These are phyloP conservation scores for Eimeria sp. DNA, from an alignment of 169 alveolate genomes.

Conservation along the genomic window DNA sequence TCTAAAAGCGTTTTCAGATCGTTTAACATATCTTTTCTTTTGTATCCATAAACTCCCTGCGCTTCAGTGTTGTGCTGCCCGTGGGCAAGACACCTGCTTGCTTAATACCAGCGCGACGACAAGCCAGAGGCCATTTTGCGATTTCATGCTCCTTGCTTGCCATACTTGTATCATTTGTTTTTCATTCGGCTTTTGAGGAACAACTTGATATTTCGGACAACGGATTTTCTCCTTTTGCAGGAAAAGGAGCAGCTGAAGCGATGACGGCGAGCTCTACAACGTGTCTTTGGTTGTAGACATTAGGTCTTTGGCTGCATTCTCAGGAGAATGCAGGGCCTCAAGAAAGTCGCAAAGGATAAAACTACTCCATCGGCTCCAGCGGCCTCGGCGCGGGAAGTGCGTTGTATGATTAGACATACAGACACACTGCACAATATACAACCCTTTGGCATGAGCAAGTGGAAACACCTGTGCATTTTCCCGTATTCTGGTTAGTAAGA, in stretches of 20 bases:
- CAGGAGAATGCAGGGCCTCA: slow-evolving; percentile 62
- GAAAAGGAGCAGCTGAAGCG: background rate
- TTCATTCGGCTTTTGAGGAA: background rate
- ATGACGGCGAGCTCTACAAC: background rate
- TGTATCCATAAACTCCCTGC: background rate
- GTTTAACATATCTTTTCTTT: background rate
- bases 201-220: background rate
- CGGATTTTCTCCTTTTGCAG: background rate
- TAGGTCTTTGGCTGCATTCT: background rate
- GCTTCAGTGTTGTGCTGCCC: background rate
- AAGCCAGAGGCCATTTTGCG: background rate
- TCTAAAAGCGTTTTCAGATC: background rate
- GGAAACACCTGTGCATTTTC: background rate
- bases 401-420: background rate
- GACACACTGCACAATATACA: background rate
- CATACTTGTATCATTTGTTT: background rate
- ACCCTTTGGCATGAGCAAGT: background rate
- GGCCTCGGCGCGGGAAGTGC: slow-evolving; percentile 13
- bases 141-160: background rate
- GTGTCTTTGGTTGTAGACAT: background rate
- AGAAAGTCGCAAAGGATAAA: slow-evolving; percentile 23
- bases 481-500: too few species aligned
- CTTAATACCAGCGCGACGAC: background rate
- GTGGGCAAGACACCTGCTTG: slow-evolving; percentile 13
- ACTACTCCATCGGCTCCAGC: background rate